These are phyloP conservation scores for Lolium perenne DNA, from an alignment of 176 grass and related monocot species.

Conservation along the genomic window DNA sequence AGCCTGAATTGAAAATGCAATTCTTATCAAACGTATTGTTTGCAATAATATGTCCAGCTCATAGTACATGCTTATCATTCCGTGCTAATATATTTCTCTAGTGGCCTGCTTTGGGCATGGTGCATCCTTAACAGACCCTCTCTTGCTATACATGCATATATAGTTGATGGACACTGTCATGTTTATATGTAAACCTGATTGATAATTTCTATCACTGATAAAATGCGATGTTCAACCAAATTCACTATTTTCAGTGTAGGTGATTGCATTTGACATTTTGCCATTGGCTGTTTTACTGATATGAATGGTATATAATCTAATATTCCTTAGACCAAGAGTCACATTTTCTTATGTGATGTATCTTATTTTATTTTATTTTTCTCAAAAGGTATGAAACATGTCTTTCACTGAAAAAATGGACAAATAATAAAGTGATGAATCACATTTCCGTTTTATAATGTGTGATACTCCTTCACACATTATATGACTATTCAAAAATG, in stretches of 20 bases:
- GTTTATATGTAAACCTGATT: not conserved
- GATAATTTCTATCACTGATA: not conserved
- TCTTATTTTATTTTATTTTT: not conserved
- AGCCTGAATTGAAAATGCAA: too few relatives aligned
- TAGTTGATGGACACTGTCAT: not conserved
- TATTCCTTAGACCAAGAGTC: not conserved
- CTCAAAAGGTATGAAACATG: not conserved
- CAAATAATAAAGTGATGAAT: not conserved
- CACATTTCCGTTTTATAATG: not conserved
- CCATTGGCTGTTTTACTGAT: not conserved
- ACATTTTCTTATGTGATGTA: not conserved
- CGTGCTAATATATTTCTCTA: not conserved
- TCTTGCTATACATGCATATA: constrained; percentile 11
- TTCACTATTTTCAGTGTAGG: not conserved
- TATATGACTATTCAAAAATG: not conserved
- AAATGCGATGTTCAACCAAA: not conserved
- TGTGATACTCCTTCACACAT: not conserved
- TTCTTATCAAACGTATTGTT: not conserved
- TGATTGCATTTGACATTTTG: not conserved
- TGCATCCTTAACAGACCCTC: not conserved
- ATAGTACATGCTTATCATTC: not conserved
- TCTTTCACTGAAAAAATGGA: constrained; percentile 15
- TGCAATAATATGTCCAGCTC: not conserved
- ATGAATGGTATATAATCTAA: not conserved
- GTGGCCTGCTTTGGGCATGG: not conserved